A percentile compares a stretch with the other conserved stretches of the same genome.
phyloP scores from a whole-genome alignment of 768 basidiomycete species.

The Phaffia tasmanica region DNA sequence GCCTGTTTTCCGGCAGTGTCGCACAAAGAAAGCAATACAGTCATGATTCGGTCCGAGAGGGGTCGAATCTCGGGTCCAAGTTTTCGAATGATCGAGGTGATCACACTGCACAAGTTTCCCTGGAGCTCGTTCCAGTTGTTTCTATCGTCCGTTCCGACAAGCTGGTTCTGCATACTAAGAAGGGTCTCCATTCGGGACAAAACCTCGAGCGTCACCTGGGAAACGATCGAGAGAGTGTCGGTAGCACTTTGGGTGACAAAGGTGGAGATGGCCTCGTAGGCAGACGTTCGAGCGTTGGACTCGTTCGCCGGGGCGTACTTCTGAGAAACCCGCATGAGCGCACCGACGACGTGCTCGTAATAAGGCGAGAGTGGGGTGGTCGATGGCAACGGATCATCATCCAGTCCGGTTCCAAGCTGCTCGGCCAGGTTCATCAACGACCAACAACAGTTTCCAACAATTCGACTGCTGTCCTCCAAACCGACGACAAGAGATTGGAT shows the following conservation, averaged over 20 bases:
- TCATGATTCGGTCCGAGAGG: conserved; percentile 90
- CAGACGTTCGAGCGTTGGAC: conserved; percentile 82
- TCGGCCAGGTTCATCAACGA: conserved; percentile 90
- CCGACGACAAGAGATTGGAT: conserved; percentile 72
- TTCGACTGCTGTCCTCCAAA: conserved; percentile 66
- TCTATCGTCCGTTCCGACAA: conserved; percentile 86
- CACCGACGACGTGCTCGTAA: conserved; percentile 73
- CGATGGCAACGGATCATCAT: conserved; percentile 48
- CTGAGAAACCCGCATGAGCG: conserved; percentile 75
- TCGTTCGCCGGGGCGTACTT: conserved; percentile 58
- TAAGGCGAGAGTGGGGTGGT: conserved; percentile 70
- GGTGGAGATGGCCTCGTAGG: conserved; percentile 88
- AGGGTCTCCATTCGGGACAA: conserved; percentile 85
- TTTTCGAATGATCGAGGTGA: conserved; percentile 77
- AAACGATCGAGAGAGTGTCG: conserved; percentile 69
- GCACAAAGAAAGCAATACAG: conserved; percentile 70
- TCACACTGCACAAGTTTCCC: conserved; percentile 82
- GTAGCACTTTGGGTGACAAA: conserved; percentile 68
- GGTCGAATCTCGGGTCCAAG: conserved; percentile 71
- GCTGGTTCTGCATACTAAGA: conserved; percentile 76
- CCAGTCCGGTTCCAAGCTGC: conserved; percentile 65
- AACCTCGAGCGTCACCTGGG: conserved; percentile 67
- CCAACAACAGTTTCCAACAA: conserved; percentile 91
- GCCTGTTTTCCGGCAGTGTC: conserved; percentile 81
- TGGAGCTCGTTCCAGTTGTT: conserved; percentile 99